Base-by-base conservation (phyloP, 1,284 basidiomycete species). In the Hemileia vastatrix region DNA sequence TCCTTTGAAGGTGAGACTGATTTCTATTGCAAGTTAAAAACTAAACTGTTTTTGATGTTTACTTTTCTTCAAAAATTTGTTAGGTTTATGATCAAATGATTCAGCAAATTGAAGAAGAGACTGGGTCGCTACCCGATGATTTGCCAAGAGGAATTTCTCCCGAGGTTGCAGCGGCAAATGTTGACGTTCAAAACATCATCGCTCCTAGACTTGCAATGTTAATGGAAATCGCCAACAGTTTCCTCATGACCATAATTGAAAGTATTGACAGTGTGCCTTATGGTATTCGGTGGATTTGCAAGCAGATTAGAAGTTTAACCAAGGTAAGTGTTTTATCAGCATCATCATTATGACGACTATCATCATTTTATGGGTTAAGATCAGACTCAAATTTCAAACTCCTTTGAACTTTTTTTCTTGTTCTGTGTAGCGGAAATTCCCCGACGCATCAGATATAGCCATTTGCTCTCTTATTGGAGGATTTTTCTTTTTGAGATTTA, bases 241-340 rank as follows among this genome's bases (percentile, higher is more conserved):
- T 99, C 79, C 80, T 98, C 64, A 80, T 88, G 47, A 97, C 94
- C n/a, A 97, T 99, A 72, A 95, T 98, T 72, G 91, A 96, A 68
- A 93, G 90, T 67, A 85, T 97, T 83, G 93, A 97, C 71, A 89
- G 86, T 70, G 94, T 97, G 11, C 95, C 94, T 19, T 98, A 98
- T 72, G 94, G 95, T 72, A 97, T 99, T 68, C 83, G 95, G 67
- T 99, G 95, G 95, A 98, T 98, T 73, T 98, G 95, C 80, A 98
- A 98, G 79, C 94, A 98, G 78, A 97, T 99, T 76, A 82, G 91
- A 67, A 92, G 89, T 79, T 78, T 97, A 74, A 96, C 95, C 54
- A 83, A 88, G 79, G 91, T 93, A 71, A 69, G 84, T 77, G 48
- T 5, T 18, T 5, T 4, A 18, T 55, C 8, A 56, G 21, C 31